Evolutionary conservation across 768 basidiomycete species (phyloP).

Genomic region (Naganishia onofrii): DNA sequence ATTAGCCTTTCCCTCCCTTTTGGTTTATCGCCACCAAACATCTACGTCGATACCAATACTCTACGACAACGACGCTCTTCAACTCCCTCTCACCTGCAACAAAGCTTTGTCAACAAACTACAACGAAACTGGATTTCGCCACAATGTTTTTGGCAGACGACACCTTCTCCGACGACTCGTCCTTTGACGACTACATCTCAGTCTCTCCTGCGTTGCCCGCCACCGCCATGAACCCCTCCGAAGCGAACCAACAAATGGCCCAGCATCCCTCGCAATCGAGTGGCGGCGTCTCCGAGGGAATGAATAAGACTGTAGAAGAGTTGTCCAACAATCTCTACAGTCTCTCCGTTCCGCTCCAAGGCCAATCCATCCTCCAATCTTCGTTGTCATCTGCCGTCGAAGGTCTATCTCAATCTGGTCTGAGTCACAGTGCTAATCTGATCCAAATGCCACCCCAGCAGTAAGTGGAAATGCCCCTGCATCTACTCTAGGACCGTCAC

Average conservation of each 20-base stretch:
- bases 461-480: background rate
- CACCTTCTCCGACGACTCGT: slow-evolving; percentile 15
- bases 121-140: background rate
- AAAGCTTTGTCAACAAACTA: background rate
- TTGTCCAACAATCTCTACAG: background rate
- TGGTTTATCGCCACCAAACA: background rate
- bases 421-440: background rate
- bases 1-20: background rate
- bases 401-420: background rate
- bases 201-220: slow-evolving; percentile 2
- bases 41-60: background rate
- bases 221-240: background rate
- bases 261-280: background rate
- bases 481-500: background rate
- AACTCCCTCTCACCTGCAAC: background rate
- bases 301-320: slow-evolving; percentile 2
- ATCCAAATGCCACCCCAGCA: slow-evolving; percentile 4
- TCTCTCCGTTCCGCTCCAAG: background rate
- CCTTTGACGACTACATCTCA: slow-evolving; percentile 21
- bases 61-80: background rate
- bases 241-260: background rate
- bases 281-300: background rate
- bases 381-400: background rate
- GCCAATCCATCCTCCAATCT: background rate
- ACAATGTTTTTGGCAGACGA: slow-evolving; percentile 11